These are phyloP conservation scores for Grigorovia yakushimaensis DNA, from an alignment of 805 yeast genomes.

Conservation along the genomic window DNA sequence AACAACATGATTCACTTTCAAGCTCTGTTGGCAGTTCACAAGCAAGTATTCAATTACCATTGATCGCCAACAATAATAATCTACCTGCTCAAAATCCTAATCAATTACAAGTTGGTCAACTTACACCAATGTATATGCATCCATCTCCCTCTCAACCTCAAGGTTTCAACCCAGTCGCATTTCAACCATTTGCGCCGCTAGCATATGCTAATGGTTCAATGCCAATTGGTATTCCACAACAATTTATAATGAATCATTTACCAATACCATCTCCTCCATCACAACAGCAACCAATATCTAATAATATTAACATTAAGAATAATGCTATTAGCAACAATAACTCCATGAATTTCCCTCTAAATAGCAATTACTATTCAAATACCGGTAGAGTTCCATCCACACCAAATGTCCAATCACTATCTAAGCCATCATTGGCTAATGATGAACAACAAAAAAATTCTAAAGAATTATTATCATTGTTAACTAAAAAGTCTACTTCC, in stretches of 20 bases:
- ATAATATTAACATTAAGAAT: conserved; percentile 1
- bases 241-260: conserved; percentile 3
- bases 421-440: conserved; percentile 29
- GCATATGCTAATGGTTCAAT: conserved; percentile 20
- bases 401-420: conserved; percentile 33
- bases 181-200: conserved; percentile 29
- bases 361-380: background rate
- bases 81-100: background rate
- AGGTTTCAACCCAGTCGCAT: conserved; percentile 6
- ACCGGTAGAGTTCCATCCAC: conserved; percentile 12
- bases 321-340: background rate
- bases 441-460: conserved; percentile 8
- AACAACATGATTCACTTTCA: background rate
- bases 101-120: conserved; percentile 6
- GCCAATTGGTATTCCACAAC: conserved; percentile 7
- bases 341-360: background rate
- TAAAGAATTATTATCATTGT: conserved; percentile 30
- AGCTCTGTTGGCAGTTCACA: background rate
- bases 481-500: conserved; percentile 10
- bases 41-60: background rate
- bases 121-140: conserved; percentile 2
- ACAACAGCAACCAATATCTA: conserved; percentile 1
- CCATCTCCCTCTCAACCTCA: conserved; percentile 7
- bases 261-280: conserved; percentile 2
- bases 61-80: background rate